These are phyloP conservation scores for Aegilops tauschii DNA, from an alignment of 176 grass and related monocot species.

Conservation along the genomic window DNA sequence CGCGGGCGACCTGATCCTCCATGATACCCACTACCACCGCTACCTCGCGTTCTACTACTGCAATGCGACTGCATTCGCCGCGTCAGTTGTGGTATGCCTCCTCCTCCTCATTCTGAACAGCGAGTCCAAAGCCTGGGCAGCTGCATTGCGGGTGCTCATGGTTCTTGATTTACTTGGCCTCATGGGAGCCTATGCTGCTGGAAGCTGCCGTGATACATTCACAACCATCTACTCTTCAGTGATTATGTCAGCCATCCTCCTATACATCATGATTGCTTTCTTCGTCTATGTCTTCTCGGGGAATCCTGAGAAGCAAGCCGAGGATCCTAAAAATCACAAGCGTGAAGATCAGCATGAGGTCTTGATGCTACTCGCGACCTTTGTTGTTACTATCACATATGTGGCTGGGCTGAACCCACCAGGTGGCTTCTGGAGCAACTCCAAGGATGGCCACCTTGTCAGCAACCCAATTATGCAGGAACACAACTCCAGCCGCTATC, in stretches of 20 bases:
- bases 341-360: background rate
- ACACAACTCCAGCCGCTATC: background rate
- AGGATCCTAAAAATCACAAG: background rate
- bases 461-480: background rate
- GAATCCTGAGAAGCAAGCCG: background rate
- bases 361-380: constrained; percentile 29
- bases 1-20: constrained; percentile 30
- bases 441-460: background rate
- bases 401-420: constrained; percentile 30
- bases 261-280: background rate
- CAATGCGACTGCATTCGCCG: constrained; percentile 39
- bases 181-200: constrained; percentile 7
- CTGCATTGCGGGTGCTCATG: background rate
- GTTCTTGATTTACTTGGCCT: background rate
- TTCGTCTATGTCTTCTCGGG: background rate
- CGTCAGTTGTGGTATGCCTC: constrained; percentile 26
- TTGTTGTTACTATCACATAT: constrained; percentile 28
- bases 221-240: background rate
- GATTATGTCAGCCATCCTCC: background rate
- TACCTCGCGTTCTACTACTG: constrained; percentile 55
- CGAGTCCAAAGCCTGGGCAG: background rate
- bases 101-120: constrained; percentile 16
- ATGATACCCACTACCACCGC: background rate
- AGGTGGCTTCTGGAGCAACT: constrained; percentile 13
- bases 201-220: background rate